Evolutionary conservation across 2,329 filamentous ascomycete genomes (phyloP).

Genomic region (Phialophora chinensis): DNA sequence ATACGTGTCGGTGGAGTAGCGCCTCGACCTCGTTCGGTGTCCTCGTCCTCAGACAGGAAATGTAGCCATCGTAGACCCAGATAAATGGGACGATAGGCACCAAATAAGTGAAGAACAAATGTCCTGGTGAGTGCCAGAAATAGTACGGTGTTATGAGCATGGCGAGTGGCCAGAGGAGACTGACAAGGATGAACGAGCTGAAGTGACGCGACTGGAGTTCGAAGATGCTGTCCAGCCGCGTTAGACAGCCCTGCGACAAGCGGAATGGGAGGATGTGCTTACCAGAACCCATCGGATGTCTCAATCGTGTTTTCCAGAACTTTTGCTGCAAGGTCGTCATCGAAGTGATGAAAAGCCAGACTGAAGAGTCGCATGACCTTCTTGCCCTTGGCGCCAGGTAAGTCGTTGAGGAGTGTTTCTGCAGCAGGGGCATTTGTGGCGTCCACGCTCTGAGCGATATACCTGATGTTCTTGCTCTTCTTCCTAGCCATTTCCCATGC

Average conservation of each 20-base stretch:
- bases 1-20: slow-evolving; percentile 55
- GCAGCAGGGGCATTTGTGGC: slow-evolving; percentile 65
- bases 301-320: slow-evolving; percentile 70
- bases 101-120: slow-evolving; percentile 69
- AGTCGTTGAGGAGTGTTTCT: slow-evolving; percentile 44
- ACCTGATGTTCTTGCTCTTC: slow-evolving; percentile 63
- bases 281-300: slow-evolving; percentile 50
- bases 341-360: slow-evolving; percentile 78
- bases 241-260: slow-evolving; percentile 2
- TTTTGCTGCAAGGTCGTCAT: slow-evolving; percentile 64
- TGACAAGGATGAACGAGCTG: slow-evolving; percentile 60
- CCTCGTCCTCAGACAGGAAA: slow-evolving; percentile 71
- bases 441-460: slow-evolving; percentile 67
- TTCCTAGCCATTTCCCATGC: slow-evolving; percentile 64
- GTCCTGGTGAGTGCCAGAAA: slow-evolving; percentile 57
- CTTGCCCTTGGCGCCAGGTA: slow-evolving; percentile 48
- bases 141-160: slow-evolving; percentile 44
- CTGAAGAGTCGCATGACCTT: slow-evolving; percentile 73
- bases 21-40: slow-evolving; percentile 68
- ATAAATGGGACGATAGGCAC: slow-evolving; percentile 72
- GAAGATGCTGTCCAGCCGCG: slow-evolving; percentile 58
- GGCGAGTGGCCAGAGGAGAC: slow-evolving; percentile 51
- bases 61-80: slow-evolving; percentile 70
- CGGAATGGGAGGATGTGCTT: slow-evolving; percentile 14
- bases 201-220: slow-evolving; percentile 73